phyloP scores from a whole-genome alignment of 2,329 filamentous ascomycete species.

The Rutstroemia sydowiana region DNA sequence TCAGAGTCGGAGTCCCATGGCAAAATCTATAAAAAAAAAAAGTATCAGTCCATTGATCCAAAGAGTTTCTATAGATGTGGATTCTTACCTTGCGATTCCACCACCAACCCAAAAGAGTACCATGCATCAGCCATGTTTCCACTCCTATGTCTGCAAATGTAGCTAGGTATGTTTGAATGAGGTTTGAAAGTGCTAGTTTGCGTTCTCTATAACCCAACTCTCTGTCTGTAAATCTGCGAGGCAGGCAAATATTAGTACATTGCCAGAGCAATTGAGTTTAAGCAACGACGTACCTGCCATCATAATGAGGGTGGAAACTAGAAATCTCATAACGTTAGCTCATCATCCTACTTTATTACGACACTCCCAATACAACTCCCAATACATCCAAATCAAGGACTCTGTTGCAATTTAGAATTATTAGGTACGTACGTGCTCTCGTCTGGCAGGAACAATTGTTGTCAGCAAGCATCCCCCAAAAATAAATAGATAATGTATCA shows the following conservation, averaged over 20 bases:
- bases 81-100: slow-evolving; percentile 51
- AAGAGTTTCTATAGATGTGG: background rate
- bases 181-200: slow-evolving; percentile 52
- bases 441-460: slow-evolving; percentile 14
- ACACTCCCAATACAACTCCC: background rate
- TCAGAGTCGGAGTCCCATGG: slow-evolving; percentile 82
- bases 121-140: slow-evolving; percentile 58
- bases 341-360: background rate
- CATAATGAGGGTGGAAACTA: slow-evolving; percentile 34
- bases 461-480: background rate
- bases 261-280: background rate
- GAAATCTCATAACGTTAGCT: slow-evolving; percentile 12
- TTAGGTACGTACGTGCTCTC: slow-evolving; percentile 26
- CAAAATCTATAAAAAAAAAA: slow-evolving; percentile 41
- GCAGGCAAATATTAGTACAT: background rate
- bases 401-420: background rate
- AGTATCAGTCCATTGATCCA: background rate
- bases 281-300: slow-evolving; percentile 29
- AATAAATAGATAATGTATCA: background rate
- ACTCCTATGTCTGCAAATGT: slow-evolving; percentile 53
- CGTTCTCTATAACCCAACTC: slow-evolving; percentile 36
- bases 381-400: background rate
- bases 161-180: slow-evolving; percentile 68
- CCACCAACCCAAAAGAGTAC: slow-evolving; percentile 81
- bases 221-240: slow-evolving; percentile 31